Base-by-base conservation (phyloP, 352 stramenopile species). In the Pythium dissotocum region DNA sequence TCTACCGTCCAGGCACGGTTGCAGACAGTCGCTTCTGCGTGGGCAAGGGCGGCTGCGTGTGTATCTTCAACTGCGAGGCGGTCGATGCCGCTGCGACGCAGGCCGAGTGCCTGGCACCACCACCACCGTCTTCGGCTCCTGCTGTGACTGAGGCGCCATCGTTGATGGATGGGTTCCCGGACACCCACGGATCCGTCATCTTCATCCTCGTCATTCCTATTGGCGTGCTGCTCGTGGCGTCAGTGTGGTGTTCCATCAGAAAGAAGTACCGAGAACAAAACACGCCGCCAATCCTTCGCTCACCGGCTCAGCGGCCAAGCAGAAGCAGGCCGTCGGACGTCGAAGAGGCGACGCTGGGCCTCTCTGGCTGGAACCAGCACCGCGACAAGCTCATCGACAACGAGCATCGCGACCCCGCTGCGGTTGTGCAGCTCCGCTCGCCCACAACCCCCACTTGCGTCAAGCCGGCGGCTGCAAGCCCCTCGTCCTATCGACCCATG, bases 1-100 rank as follows among this genome's bases (percentile, higher is more conserved):
- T 58, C 24, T 57, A 49, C 18, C 40, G 56, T n/a, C 14, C 4
- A 21, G 21, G 16, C 35, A 5, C 44, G 10, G 30, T 44, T n/a
- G 7, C 36, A 1, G 63, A 63, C 54, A 69, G 49, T 30, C 54
- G 63, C 7, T 69, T 69, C 33, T 69, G 63, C 30, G 54, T 51
- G 16, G 52, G 62, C 24, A 42, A 16, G 26, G 54, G 40, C n/a
- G 52, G 62, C 16, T 67, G 61, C 16, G 61, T 67, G 35, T 54
- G 51, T 24, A 51, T 67, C 26, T 36, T 49, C 52, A 62, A 55
- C 52, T 68, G 62, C 54, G 52, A 57, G 16, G 53, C 46, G 12
- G 6, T 28, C 12, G n/a, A 21, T 18, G 40, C 26, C 16, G 21
- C 30, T 0, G 53, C 42, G 36, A 13, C 44, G 44, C 40, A 57